Conservation (phyloP, 805 yeast genomes). For the Metschnikowia koreensis region DNA sequence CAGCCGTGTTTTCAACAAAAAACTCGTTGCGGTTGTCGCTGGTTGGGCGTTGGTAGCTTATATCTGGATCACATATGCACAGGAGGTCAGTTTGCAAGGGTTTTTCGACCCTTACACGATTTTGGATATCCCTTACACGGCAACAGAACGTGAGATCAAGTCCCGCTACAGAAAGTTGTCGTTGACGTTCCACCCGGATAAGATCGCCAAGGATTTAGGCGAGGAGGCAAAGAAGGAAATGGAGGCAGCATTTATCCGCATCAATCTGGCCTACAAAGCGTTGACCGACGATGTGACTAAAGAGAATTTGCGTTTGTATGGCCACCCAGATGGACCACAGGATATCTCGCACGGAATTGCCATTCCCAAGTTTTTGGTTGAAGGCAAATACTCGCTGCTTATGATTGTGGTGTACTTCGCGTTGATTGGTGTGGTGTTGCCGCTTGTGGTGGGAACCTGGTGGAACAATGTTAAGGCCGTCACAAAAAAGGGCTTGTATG, state of each 20-base stretch:
- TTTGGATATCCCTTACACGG: slow-evolving; percentile 65
- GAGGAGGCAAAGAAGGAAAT: slow-evolving; percentile 54
- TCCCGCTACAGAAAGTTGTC: slow-evolving; percentile 84
- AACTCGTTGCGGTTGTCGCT: slow-evolving; percentile 30
- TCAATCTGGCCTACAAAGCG: slow-evolving; percentile 91
- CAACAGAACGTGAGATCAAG: slow-evolving; percentile 75
- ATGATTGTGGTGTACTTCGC: slow-evolving; percentile 62
- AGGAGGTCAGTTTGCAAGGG: slow-evolving; percentile 45
- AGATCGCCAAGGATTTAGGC: slow-evolving; percentile 62
- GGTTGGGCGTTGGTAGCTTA: slow-evolving; percentile 65
- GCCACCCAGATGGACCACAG: slow-evolving; percentile 98
- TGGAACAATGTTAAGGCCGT: slow-evolving; percentile 80
- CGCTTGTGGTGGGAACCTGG: slow-evolving; percentile 81
- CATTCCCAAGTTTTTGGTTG: slow-evolving; percentile 85
- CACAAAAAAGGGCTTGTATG: slow-evolving; percentile 80
- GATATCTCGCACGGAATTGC: slow-evolving; percentile 91
- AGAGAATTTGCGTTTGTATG: slow-evolving; percentile 80
- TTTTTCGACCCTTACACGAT: slow-evolving; percentile 90
- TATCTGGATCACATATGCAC: slow-evolving; percentile 36
- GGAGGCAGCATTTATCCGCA: slow-evolving; percentile 76
- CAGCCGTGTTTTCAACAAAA: slow-evolving; percentile 38
- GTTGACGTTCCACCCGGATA: slow-evolving; percentile 90
- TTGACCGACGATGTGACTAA: slow-evolving; percentile 85
- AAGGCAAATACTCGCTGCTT: slow-evolving; percentile 69
- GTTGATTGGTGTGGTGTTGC: slow-evolving; percentile 75